These are phyloP conservation scores for Mallotus nudiflorus DNA, from an alignment of 345 rosid genomes.

Conservation along the genomic window DNA sequence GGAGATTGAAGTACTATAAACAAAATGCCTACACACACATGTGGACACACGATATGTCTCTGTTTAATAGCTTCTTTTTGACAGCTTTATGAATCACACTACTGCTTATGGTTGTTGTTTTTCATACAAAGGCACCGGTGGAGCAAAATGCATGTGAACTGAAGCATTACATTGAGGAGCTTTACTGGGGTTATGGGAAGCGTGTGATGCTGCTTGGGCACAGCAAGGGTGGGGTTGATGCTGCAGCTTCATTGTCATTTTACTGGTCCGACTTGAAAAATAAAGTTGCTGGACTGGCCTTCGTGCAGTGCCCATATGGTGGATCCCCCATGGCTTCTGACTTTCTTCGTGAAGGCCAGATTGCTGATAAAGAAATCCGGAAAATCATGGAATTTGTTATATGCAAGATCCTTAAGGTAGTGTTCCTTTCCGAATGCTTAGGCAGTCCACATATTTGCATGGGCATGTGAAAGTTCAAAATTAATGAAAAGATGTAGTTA, in stretches of 20 bases:
- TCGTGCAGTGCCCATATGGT: slow-evolving; percentile 73
- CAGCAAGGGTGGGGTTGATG: slow-evolving; percentile 80
- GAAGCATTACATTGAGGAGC: slow-evolving; percentile 73
- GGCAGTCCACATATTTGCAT: slow-evolving; percentile 2
- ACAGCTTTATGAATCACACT: slow-evolving; percentile 7
- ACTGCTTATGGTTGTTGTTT: slow-evolving; percentile 1
- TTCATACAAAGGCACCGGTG: slow-evolving; percentile 53
- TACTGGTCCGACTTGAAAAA: slow-evolving; percentile 52
- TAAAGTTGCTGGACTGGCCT: slow-evolving; percentile 71
- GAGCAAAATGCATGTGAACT: slow-evolving; percentile 74
- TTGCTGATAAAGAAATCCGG: slow-evolving; percentile 66
- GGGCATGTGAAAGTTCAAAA: neutral
- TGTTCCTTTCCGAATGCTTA: slow-evolving; percentile 13
- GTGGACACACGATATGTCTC: neutral
- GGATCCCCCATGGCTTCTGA: slow-evolving; percentile 71
- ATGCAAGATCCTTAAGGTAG: slow-evolving; percentile 68
- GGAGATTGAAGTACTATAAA: neutral
- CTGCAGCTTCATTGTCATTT: slow-evolving; percentile 69
- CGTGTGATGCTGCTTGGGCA: slow-evolving; percentile 70
- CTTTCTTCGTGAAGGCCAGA: slow-evolving; percentile 67
- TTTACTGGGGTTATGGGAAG: slow-evolving; percentile 76
- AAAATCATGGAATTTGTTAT: slow-evolving; percentile 61
- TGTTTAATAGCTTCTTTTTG: neutral
- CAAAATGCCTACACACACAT: neutral
- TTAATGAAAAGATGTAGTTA: neutral